These are phyloP conservation scores for Quercus gilva DNA, from an alignment of 306 rosid genomes.

Conservation along the genomic window DNA sequence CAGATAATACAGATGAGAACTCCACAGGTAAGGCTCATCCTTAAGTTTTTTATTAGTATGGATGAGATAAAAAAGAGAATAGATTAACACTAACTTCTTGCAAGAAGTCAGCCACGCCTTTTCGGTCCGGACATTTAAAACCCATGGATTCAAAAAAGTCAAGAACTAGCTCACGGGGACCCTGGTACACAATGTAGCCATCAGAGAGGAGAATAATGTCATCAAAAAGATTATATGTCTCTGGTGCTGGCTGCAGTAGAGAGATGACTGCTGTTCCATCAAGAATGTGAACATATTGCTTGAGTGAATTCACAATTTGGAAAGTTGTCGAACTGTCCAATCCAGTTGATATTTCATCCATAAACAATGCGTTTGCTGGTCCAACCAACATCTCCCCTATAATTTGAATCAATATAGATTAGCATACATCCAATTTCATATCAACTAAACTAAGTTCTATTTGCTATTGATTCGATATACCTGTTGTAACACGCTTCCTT, in stretches of 20 bases:
- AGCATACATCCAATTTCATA: neutral
- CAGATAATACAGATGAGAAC: neutral
- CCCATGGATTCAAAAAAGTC: conserved; percentile 47
- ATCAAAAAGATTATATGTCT: conserved; percentile 53
- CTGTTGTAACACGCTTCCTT: conserved; percentile 46
- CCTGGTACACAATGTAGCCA: conserved; percentile 52
- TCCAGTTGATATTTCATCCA: conserved; percentile 65
- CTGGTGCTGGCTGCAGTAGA: conserved; percentile 58
- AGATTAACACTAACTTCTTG: conserved; percentile 39
- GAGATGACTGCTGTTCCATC: conserved; percentile 50
- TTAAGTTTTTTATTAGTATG: neutral
- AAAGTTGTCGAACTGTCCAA: conserved; percentile 57
- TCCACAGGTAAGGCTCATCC: neutral
- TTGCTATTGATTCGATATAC: too few relatives aligned
- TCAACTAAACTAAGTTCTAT: neutral
- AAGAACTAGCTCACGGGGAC: conserved; percentile 47
- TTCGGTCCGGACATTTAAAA: conserved; percentile 51
- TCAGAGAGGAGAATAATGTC: conserved; percentile 52
- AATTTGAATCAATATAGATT: neutral
- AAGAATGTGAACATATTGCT: neutral
- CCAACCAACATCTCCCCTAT: conserved; percentile 60
- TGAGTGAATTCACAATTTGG: conserved; percentile 47
- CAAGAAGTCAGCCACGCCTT: conserved; percentile 58
- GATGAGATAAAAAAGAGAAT: neutral
- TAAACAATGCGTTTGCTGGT: conserved; percentile 44